Conservation (phyloP, 345 rosid species). For the Moricandia moricandioides region DNA sequence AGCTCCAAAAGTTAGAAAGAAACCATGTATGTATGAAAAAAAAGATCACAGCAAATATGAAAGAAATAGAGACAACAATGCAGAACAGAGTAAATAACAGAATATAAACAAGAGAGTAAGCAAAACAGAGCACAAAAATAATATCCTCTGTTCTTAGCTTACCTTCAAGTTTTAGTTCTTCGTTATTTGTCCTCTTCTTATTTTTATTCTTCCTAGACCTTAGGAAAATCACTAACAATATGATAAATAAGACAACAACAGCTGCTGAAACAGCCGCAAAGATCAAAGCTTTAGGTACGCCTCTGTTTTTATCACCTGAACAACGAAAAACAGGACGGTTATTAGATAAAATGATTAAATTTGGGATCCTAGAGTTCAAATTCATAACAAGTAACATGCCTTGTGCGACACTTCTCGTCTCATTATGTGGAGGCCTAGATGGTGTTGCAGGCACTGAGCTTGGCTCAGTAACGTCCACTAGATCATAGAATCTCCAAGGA, state of each 20-base stretch:
- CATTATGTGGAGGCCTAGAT: constrained; percentile 12
- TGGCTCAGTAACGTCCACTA: constrained; percentile 14
- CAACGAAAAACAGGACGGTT: neutral
- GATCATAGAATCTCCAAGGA: constrained; percentile 32
- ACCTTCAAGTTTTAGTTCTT: neutral
- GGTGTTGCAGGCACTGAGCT: constrained; percentile 12
- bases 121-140: neutral
- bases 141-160: neutral
- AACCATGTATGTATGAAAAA: neutral
- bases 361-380: neutral
- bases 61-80: neutral
- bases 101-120: neutral
- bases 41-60: neutral
- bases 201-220: neutral
- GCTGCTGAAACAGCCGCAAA: neutral
- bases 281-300: neutral
- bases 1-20: neutral
- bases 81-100: neutral
- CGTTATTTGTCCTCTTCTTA: neutral
- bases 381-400: constrained; percentile 11
- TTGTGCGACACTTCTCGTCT: constrained; percentile 11
- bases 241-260: neutral
- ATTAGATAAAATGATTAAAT: neutral
- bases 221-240: neutral
- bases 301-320: neutral